These are phyloP conservation scores for Entomortierella lignicola DNA, from an alignment of 192 early-diverging fungal species.

Conservation along the genomic window DNA sequence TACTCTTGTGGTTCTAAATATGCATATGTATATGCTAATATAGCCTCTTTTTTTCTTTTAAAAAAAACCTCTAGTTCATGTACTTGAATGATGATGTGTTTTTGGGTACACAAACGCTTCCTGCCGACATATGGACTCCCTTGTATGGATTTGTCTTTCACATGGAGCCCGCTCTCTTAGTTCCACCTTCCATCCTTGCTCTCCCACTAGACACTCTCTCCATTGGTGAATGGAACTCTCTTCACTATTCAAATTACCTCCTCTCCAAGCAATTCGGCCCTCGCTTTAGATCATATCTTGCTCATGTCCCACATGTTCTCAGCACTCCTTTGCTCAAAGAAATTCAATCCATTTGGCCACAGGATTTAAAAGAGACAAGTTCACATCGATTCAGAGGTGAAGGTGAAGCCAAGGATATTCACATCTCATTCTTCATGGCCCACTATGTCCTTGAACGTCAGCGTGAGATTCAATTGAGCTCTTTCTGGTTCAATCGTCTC, in stretches of 20 bases:
- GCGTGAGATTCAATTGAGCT: constrained; percentile 48
- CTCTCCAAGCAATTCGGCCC: constrained; percentile 52
- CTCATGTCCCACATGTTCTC: constrained; percentile 48
- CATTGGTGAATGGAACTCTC: constrained; percentile 49
- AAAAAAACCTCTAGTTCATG: constrained; percentile 37
- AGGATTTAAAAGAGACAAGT: constrained; percentile 36
- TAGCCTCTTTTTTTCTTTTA: too few relatives aligned
- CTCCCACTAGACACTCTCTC: background rate
- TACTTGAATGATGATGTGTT: constrained; percentile 59
- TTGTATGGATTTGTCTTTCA: constrained; percentile 54
- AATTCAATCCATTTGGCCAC: constrained; percentile 42
- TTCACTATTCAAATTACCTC: constrained; percentile 45
- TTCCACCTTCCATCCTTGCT: constrained; percentile 19
- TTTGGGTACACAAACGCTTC: constrained; percentile 8
- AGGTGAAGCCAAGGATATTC: constrained; percentile 24
- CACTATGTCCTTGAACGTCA: constrained; percentile 54
- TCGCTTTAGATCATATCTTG: constrained; percentile 40
- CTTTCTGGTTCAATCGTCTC: constrained; percentile 45
- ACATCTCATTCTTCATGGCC: constrained; percentile 48
- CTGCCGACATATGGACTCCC: constrained; percentile 51
- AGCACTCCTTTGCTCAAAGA: constrained; percentile 41
- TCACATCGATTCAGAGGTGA: constrained; percentile 56
- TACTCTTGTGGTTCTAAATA: too few relatives aligned
- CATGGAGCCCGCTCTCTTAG: constrained; percentile 41
- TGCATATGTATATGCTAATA: too few relatives aligned